Conservation (phyloP, 208 protist genomes). For the Leishmania gerbilli region DNA sequence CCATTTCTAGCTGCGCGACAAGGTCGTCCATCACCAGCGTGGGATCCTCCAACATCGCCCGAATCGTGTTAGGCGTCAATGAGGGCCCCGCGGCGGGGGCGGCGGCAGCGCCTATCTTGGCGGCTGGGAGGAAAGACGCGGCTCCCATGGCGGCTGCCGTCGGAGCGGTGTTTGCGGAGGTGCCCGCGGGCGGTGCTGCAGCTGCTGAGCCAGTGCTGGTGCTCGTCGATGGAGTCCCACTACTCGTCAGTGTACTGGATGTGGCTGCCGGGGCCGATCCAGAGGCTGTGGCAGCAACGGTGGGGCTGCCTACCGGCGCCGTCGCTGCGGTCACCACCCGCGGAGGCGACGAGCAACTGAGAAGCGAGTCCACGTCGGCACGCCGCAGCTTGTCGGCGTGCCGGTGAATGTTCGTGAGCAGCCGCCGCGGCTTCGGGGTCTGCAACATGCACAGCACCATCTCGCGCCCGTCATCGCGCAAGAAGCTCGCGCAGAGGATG, state of each 20-base stretch:
- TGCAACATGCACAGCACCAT: conserved; percentile 82
- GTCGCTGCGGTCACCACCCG: neutral
- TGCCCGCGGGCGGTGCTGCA: neutral
- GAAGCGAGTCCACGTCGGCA: conserved; percentile 2
- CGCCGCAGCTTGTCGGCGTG: conserved; percentile 29
- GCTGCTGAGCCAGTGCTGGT: neutral
- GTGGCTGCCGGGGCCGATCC: neutral
- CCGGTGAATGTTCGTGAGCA: conserved; percentile 33
- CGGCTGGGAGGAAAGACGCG: neutral
- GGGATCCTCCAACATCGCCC: conserved; percentile 26
- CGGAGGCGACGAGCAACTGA: conserved; percentile 6
- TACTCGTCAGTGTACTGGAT: neutral
- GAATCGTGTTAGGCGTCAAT: conserved; percentile 6
- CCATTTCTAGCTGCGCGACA: conserved; percentile 51
- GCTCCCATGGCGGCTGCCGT: neutral
- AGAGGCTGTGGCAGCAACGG: conserved; percentile 2
- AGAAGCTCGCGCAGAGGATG: conserved; percentile 69
- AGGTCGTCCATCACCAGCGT: conserved; percentile 66
- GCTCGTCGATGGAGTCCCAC: neutral
- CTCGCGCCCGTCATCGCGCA: conserved; percentile 78
- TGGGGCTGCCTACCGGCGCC: conserved; percentile 3
- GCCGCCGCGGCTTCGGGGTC: conserved; percentile 39
- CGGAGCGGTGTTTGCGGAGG: neutral
- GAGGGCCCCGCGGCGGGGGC: neutral
- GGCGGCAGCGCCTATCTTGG: neutral